These are phyloP conservation scores for Aureobasidium mangrovei DNA, from an alignment of 2,329 filamentous ascomycete genomes.

Conservation along the genomic window DNA sequence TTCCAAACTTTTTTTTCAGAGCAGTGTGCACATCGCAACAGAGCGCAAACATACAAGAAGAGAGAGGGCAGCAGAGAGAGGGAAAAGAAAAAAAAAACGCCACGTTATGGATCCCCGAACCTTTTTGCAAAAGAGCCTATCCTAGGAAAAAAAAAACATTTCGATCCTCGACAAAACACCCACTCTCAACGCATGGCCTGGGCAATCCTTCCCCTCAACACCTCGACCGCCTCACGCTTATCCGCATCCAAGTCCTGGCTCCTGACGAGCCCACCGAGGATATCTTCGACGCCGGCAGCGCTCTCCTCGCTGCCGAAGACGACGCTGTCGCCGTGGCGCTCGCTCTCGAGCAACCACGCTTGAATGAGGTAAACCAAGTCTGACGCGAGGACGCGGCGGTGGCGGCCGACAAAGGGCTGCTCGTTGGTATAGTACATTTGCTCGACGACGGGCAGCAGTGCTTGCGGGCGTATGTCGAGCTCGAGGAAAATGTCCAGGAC, in stretches of 20 bases:
- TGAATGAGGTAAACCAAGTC: slow-evolving; percentile 55
- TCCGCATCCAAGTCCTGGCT: slow-evolving; percentile 20
- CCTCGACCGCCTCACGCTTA: background rate
- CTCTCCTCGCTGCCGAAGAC: slow-evolving; percentile 54
- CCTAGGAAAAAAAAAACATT: background rate
- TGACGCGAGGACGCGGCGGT: slow-evolving; percentile 48
- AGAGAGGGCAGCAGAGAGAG: no score
- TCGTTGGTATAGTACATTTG: slow-evolving; percentile 59
- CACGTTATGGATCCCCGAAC: no score
- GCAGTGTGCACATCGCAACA: no score
- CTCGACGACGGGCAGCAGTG: slow-evolving; percentile 54
- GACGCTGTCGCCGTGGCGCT: slow-evolving; percentile 42
- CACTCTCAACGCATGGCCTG: slow-evolving; percentile 1
- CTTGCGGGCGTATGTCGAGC: slow-evolving; percentile 53
- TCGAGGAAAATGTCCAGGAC: slow-evolving; percentile 58
- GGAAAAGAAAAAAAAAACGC: no score
- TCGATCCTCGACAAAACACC: background rate
- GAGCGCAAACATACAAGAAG: no score
- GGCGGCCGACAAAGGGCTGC: slow-evolving; percentile 50
- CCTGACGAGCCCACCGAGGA: slow-evolving; percentile 20
- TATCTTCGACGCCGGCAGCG: slow-evolving; percentile 34
- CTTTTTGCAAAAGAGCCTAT: no score
- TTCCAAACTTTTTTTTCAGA: no score
- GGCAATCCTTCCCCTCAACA: slow-evolving; percentile 4
- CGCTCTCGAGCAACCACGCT: slow-evolving; percentile 52